phyloP scores from a whole-genome alignment of 768 basidiomycete species.

The Auricularia heimuer region DNA sequence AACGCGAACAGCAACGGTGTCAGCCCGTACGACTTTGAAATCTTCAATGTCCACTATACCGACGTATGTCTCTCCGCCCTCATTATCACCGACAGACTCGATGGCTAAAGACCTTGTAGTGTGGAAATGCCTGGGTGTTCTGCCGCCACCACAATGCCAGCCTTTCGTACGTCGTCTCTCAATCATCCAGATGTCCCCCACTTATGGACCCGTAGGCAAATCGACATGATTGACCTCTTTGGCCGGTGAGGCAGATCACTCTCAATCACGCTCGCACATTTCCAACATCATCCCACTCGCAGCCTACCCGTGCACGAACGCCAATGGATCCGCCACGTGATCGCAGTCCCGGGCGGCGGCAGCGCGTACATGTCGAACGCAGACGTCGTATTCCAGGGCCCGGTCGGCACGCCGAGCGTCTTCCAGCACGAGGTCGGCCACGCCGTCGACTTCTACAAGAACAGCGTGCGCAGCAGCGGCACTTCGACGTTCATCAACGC shows the following conservation, averaged over 20 bases:
- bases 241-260: background rate
- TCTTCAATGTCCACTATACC: background rate
- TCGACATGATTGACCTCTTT: background rate
- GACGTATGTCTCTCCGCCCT: background rate
- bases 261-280: too few relatives aligned
- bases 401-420: background rate
- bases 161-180: background rate
- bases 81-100: background rate
- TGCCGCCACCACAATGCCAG: background rate
- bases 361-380: background rate
- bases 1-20: background rate
- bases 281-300: too few relatives aligned
- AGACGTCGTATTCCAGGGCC: background rate
- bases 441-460: background rate
- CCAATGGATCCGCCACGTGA: background rate
- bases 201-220: background rate
- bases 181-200: too few relatives aligned
- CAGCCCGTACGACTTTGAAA: background rate
- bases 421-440: slow-evolving; percentile 2
- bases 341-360: background rate
- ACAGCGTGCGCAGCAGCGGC: background rate
- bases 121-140: background rate
- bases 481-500: background rate
- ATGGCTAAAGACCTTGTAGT: background rate
- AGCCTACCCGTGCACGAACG: background rate